A percentile compares a stretch with the other conserved stretches of the same genome.
These are phyloP conservation scores for Lentinula sp. DNA, from an alignment of 768 basidiomycete genomes.

Conservation along the genomic window DNA sequence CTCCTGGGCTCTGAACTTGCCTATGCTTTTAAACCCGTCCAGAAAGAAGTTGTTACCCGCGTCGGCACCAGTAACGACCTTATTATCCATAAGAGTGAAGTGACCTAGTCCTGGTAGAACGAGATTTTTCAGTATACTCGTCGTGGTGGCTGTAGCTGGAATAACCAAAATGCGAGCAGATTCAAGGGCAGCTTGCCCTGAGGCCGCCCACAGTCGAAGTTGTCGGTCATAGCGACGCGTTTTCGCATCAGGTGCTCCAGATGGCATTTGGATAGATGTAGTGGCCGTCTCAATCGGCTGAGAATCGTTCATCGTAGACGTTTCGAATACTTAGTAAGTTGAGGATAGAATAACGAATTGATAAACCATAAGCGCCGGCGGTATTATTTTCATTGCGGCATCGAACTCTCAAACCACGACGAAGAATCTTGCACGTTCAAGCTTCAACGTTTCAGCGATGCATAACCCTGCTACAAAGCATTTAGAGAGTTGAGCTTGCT, in stretches of 20 bases:
- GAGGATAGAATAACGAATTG: no score
- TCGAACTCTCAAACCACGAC: no score
- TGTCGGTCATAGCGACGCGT: conserved; percentile 93
- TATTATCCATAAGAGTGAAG: conserved; percentile 83
- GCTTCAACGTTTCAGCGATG: no score
- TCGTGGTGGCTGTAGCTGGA: conserved; percentile 76
- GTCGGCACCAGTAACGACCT: conserved; percentile 59
- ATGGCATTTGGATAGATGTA: conserved; percentile 23
- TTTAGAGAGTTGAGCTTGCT: no score
- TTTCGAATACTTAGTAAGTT: no score
- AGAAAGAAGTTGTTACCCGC: conserved; percentile 98
- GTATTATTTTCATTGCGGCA: no score
- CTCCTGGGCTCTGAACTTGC: conserved; percentile 74
- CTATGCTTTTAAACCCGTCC: conserved; percentile 67
- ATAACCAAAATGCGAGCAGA: conserved; percentile 76
- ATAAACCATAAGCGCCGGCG: no score
- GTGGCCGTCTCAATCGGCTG: conserved; percentile 44
- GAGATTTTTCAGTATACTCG: conserved; percentile 91
- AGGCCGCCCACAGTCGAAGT: conserved; percentile 53
- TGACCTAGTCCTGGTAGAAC: conserved; percentile 95
- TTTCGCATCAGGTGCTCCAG: conserved; percentile 75
- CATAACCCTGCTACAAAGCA: no score
- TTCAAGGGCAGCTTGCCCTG: conserved; percentile 31
- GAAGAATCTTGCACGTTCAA: no score
- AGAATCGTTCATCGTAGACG: conserved; percentile 24